These are phyloP conservation scores for Hypomontagnella submonticulosa DNA, from an alignment of 495 filamentous ascomycete genomes.

Conservation along the genomic window DNA sequence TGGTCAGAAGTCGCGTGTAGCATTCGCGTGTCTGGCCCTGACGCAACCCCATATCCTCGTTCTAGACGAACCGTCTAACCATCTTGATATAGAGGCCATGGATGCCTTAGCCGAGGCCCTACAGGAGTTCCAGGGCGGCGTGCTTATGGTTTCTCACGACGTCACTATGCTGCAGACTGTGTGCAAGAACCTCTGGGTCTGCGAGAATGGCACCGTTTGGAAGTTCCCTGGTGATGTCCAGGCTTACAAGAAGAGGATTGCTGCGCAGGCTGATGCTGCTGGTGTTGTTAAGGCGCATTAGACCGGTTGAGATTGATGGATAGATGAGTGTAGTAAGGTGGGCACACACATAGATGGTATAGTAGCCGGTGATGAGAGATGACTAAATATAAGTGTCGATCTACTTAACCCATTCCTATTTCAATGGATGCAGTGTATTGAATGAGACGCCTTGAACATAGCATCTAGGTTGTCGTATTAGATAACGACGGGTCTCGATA, in stretches of 20 bases:
- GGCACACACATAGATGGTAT: neutral
- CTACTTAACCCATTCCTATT: too few relatives aligned
- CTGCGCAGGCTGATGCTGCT: conserved; percentile 84
- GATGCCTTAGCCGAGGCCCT: conserved; percentile 89
- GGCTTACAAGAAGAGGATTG: conserved; percentile 97
- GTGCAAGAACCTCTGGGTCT: conserved; percentile 95
- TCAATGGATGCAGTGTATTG: too few relatives aligned
- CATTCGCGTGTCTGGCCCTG: conserved; percentile 92
- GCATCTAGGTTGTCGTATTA: too few relatives aligned
- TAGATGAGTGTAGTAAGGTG: neutral
- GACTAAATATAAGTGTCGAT: too few relatives aligned
- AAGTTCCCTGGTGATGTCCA: conserved; percentile 95
- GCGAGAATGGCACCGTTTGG: conserved; percentile 93
- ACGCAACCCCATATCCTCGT: conserved; percentile 97
- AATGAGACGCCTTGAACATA: too few relatives aligned
- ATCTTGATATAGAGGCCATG: conserved; percentile 99
- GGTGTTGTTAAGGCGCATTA: conserved; percentile 78
- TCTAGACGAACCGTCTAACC: conserved; percentile 97
- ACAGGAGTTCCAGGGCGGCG: conserved; percentile 87
- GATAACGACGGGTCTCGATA: too few relatives aligned
- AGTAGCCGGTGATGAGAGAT: neutral
- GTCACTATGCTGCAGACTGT: conserved; percentile 98
- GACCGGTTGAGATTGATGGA: neutral
- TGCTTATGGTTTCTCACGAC: conserved; percentile 99
- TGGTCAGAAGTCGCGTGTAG: conserved; percentile 98